Evolutionary conservation across 75 land plant genomes (phyloP).

Genomic region (Picea sitchensis): DNA sequence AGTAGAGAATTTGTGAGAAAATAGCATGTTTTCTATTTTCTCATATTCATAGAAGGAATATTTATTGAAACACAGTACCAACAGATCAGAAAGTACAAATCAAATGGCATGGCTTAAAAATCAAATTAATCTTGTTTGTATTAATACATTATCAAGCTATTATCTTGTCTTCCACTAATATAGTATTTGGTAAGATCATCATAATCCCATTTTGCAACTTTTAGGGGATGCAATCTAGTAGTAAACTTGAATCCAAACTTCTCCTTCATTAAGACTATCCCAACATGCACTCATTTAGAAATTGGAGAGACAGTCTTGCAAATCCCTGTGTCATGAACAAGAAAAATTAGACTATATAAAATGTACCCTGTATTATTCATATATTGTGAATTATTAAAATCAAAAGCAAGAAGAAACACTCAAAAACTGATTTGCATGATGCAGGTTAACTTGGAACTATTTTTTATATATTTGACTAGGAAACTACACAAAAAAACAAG

Average conservation of each 20-base stretch:
- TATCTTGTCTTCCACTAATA: constrained; percentile 60
- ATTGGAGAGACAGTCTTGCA: constrained; percentile 87
- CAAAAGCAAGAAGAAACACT: background rate
- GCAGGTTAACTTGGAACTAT: too few relatives aligned
- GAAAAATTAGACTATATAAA: background rate
- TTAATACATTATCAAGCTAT: background rate
- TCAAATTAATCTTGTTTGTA: background rate
- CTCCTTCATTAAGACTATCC: too few relatives aligned
- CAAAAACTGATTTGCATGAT: background rate
- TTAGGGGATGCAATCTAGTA: constrained; percentile 82
- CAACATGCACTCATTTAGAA: constrained; percentile 71
- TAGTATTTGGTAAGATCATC: constrained; percentile 74
- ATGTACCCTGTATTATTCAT: background rate
- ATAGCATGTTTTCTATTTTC: constrained; percentile 83
- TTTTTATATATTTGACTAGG: too few relatives aligned
- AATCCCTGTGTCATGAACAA: constrained; percentile 42
- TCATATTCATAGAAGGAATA: constrained; percentile 83
- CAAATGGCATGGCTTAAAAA: background rate
- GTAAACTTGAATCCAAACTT: constrained; percentile 85
- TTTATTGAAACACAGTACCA: constrained; percentile 37
- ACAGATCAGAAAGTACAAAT: background rate
- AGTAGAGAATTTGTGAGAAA: constrained; percentile 73
- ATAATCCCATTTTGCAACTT: constrained; percentile 72
- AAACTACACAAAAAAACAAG: background rate
- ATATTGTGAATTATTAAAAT: background rate